A percentile compares a stretch with the other conserved stretches of the same genome.
phyloP scores from a whole-genome alignment of 805 yeast species.

The Tetrapisispora fleetii region DNA sequence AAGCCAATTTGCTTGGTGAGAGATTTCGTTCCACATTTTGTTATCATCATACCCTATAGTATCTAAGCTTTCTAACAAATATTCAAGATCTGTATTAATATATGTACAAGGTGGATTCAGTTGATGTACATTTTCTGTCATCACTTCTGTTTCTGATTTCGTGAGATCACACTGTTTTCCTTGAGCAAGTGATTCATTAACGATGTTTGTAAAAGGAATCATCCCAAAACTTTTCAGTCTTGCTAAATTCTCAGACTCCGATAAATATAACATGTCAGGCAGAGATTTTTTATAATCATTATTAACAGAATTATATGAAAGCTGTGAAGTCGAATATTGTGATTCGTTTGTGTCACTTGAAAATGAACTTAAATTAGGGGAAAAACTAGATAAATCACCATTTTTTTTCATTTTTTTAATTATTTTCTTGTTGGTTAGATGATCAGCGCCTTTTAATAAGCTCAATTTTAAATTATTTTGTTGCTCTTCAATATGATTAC shows the following conservation, averaged over 20 bases:
- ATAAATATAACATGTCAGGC: background rate
- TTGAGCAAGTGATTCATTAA: constrained; percentile 10
- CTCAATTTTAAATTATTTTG: background rate
- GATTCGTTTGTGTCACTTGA: background rate
- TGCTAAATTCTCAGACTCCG: constrained; percentile 10
- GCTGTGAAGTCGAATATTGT: background rate
- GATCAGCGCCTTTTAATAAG: background rate
- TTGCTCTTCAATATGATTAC: background rate
- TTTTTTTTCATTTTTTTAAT: background rate
- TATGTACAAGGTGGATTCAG: constrained; percentile 26
- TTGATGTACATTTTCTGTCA: constrained; percentile 16
- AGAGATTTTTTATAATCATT: background rate
- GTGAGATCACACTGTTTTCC: constrained; percentile 10
- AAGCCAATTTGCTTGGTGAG: constrained; percentile 71
- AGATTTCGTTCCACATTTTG: constrained; percentile 62
- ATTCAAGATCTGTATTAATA: constrained; percentile 30
- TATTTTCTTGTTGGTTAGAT: background rate
- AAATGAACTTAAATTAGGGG: background rate
- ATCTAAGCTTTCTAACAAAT: constrained; percentile 23
- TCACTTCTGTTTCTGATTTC: constrained; percentile 10
- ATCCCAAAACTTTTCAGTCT: constrained; percentile 9
- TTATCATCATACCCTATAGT: constrained; percentile 34
- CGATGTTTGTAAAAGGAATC: constrained; percentile 11
- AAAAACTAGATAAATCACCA: background rate
- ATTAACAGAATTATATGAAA: background rate